Conservation (phyloP, 345 rosid genomes). For the Lenwebbia sp. region DNA sequence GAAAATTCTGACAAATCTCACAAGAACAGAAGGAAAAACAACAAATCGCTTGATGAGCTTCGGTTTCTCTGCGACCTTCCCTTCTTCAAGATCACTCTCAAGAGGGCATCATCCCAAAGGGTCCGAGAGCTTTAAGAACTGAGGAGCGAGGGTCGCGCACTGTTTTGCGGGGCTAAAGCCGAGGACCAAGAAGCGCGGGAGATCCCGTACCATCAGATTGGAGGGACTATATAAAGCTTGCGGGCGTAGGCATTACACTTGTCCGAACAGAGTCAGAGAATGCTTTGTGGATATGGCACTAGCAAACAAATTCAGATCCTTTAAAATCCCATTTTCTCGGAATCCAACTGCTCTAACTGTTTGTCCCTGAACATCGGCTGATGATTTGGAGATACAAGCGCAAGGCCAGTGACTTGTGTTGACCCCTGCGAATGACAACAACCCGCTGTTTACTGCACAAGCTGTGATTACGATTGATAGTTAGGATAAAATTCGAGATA, state of each 20-base stretch:
- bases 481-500: no score
- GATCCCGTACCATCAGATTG: not conserved
- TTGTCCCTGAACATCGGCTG: not conserved
- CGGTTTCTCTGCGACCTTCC: not conserved
- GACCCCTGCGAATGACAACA: not conserved
- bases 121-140: not conserved
- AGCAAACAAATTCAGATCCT: not conserved
- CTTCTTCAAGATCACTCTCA: not conserved
- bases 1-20: conserved; percentile 9
- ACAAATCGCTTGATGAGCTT: not conserved
- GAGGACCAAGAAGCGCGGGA: not conserved
- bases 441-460: no score
- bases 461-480: no score
- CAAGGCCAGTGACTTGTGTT: not conserved
- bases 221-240: not conserved
- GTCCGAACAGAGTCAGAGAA: not conserved
- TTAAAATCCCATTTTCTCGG: not conserved
- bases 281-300: not conserved
- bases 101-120: not conserved
- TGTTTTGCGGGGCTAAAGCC: not conserved
- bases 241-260: not conserved
- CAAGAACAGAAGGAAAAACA: not conserved
- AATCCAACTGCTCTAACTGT: not conserved
- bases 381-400: not conserved
- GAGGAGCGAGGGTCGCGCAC: not conserved